Conservation (phyloP, 768 basidiomycete genomes). For the Pleurotus citrinopileatus region DNA sequence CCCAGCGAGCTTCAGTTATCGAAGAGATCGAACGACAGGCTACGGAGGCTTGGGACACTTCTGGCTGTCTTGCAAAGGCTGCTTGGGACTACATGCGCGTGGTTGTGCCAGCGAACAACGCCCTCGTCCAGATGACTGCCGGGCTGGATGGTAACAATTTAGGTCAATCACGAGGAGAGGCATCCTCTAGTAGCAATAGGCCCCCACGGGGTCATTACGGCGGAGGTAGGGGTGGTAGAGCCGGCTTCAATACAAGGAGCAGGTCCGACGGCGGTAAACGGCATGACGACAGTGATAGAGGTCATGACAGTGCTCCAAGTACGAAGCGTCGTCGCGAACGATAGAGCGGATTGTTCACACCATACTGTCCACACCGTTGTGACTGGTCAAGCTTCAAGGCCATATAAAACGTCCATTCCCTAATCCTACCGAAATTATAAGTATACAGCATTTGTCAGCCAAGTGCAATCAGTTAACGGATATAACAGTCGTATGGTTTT, state of each 20-base stretch:
- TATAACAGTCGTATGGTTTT: not conserved
- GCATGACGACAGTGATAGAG: not conserved
- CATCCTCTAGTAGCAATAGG: not conserved
- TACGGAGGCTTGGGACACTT: conserved; percentile 52
- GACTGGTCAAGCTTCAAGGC: too few relatives aligned
- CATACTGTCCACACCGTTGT: too few relatives aligned
- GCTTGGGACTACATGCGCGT: conserved; percentile 60
- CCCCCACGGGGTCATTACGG: not conserved
- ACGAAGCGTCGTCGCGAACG: not conserved
- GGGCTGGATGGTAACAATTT: too few relatives aligned
- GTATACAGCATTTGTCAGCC: too few relatives aligned
- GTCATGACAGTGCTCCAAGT: not conserved
- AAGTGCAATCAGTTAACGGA: too few relatives aligned
- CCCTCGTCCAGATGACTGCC: not conserved
- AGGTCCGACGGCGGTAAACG: not conserved
- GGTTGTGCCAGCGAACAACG: conserved; percentile 27
- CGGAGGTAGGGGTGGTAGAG: not conserved
- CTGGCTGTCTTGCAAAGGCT: conserved; percentile 39
- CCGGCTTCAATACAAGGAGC: not conserved
- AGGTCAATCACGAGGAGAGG: not conserved
- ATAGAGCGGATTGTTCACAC: too few relatives aligned
- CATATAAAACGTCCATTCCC: too few relatives aligned
- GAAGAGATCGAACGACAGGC: conserved; percentile 63
- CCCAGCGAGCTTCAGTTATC: conserved; percentile 42
- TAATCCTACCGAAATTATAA: too few relatives aligned